A percentile compares a stretch with the other conserved stretches of the same genome.
Conservation (phyloP, 352 stramenopile species). For the Globisporangium echinulatum region DNA sequence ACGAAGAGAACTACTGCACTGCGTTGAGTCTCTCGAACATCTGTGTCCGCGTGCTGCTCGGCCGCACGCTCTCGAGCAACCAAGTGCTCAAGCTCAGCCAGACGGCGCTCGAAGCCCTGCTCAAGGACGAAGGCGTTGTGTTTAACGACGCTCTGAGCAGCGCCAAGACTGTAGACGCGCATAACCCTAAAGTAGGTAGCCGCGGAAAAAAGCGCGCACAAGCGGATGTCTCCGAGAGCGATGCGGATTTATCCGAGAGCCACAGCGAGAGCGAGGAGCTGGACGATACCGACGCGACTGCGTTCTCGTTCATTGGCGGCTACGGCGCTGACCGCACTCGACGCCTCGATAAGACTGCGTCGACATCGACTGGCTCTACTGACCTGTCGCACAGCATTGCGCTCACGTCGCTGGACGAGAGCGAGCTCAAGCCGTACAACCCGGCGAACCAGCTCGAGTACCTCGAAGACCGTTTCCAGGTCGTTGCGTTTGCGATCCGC, state of each 20-base stretch:
- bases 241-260: conserved; percentile 5
- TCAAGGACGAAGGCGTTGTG: conserved; percentile 64
- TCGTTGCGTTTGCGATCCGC: conserved; percentile 83
- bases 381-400: conserved; percentile 19
- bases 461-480: conserved; percentile 83
- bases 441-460: conserved; percentile 83
- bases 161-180: too few species aligned
- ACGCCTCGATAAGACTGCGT: conserved; percentile 17
- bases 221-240: conserved; percentile 24
- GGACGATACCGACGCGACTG: conserved; percentile 29
- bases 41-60: conserved; percentile 71
- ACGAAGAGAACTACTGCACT: conserved; percentile 78
- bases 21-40: conserved; percentile 77
- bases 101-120: conserved; percentile 70
- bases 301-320: conserved; percentile 69
- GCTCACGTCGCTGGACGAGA: conserved; percentile 33
- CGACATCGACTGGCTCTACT: conserved; percentile 1
- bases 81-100: conserved; percentile 84
- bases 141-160: conserved; percentile 32
- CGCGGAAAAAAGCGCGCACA: neutral
- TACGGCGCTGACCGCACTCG: conserved; percentile 27
- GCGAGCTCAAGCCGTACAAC: conserved; percentile 78
- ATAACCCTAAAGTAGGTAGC: neutral
- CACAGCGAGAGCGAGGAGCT: conserved; percentile 17
- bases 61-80: conserved; percentile 67